A percentile compares a stretch with the other conserved stretches of the same genome.
Evolutionary conservation across 1,284 basidiomycete genomes (phyloP).

Genomic region (Cutaneotrichosporon sp.): DNA sequence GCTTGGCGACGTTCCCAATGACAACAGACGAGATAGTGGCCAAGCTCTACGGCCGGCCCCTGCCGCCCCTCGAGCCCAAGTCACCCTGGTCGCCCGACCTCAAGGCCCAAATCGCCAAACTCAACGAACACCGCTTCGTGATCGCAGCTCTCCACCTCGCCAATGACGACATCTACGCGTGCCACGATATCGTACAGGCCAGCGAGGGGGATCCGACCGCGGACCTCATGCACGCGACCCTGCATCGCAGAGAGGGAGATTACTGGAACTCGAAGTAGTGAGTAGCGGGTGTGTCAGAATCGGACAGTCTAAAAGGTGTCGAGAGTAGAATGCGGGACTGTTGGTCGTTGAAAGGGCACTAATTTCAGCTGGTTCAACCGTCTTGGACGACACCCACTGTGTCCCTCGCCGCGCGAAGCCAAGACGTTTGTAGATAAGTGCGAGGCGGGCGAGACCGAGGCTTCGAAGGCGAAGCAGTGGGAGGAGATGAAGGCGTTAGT

Average conservation of each 20-base stretch:
- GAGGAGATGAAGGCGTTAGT: slow-evolving; percentile 40
- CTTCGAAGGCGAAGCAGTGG: slow-evolving; percentile 37
- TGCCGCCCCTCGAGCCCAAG: slow-evolving; percentile 39
- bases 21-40: not conserved
- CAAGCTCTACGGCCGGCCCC: slow-evolving; percentile 27
- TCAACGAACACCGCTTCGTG: slow-evolving; percentile 33
- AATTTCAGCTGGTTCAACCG: slow-evolving; percentile 38
- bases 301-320: too few relatives aligned
- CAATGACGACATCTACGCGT: slow-evolving; percentile 45
- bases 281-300: slow-evolving; percentile 12
- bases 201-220: slow-evolving; percentile 41
- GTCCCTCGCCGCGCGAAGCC: slow-evolving; percentile 22
- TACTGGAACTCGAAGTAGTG: slow-evolving; percentile 49
- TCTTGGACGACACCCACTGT: slow-evolving; percentile 32
- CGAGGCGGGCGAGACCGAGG: slow-evolving; percentile 22
- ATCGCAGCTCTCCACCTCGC: slow-evolving; percentile 30
- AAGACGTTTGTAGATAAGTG: slow-evolving; percentile 44
- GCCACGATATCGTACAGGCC: slow-evolving; percentile 41
- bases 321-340: too few relatives aligned
- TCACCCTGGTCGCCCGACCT: slow-evolving; percentile 31
- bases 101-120: slow-evolving; percentile 22
- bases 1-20: not conserved
- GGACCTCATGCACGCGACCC: slow-evolving; percentile 43
- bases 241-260: slow-evolving; percentile 47
- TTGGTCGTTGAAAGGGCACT: not conserved